phyloP scores from a whole-genome alignment of 176 grass and related monocot species.

The Rhynchospora breviuscula region DNA sequence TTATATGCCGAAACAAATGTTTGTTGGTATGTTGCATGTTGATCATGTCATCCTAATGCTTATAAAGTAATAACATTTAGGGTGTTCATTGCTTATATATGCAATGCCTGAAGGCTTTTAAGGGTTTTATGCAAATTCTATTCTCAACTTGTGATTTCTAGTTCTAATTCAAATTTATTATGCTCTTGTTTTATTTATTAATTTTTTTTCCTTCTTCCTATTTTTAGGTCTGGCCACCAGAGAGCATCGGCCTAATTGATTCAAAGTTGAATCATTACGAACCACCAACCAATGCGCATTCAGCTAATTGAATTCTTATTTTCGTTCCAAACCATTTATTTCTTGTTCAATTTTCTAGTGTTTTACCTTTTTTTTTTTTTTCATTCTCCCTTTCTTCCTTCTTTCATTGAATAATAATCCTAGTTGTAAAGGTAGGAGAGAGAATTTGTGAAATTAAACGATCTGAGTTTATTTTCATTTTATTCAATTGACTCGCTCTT shows the following conservation, averaged over 20 bases:
- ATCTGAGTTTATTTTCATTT: background rate
- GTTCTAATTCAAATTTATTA: background rate
- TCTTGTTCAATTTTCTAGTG: background rate
- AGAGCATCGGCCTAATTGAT: constrained; percentile 7
- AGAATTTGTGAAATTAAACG: background rate
- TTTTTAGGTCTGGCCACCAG: constrained; percentile 21
- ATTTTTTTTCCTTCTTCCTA: background rate
- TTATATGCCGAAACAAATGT: background rate
- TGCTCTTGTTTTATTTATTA: background rate
- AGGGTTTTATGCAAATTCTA: background rate
- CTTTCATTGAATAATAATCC: background rate
- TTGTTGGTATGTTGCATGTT: background rate
- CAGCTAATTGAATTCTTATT: background rate
- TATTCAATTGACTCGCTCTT: background rate
- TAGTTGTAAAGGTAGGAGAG: background rate
- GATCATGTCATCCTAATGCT: background rate
- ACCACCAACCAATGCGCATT: background rate
- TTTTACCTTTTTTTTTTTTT: background rate
- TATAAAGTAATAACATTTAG: background rate
- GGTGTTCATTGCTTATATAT: background rate
- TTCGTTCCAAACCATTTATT: background rate
- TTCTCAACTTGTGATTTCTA: background rate
- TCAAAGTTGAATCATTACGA: background rate
- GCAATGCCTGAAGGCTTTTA: background rate
- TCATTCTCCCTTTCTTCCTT: background rate